Evolutionary conservation across 164 flowering plant genomes (phyloP), one percentile per base, ranked within the genome.

Genomic region (Brasenia schreberi): DNA sequence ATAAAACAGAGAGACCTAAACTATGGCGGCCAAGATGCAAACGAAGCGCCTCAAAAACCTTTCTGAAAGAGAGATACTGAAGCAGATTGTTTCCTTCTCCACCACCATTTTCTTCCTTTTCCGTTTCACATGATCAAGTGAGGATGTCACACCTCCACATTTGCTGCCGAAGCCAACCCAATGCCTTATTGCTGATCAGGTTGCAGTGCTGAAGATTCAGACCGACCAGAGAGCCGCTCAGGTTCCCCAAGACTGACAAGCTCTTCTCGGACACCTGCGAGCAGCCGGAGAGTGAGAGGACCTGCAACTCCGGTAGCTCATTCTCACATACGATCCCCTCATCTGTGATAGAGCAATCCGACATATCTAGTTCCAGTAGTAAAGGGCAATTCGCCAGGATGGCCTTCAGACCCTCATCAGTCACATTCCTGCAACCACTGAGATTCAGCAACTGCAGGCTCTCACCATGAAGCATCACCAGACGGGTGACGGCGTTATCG

Each of bases 121-220:
- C 85, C 82, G 59, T 65, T 67, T 72, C 66, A 78, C 19, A 85
- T 75, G 56, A 59, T 73, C 65, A 89, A 76, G 69, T 69, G 27
- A 89, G 91, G 80, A 89, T 80, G 70, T 89, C 93, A 49, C 96
- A 89, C 68, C 82, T 75, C 87, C 86, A 83, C 19, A 89, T 78
- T 53, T 68, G 73, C 68, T 75, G 83, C 62, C 69, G 75, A 43
- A 89, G 88, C 58, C 68, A 19, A 68, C 76, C 89, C 5, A 82
- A 76, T 18, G 77, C 53, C 66, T 73, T 70, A 66, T 75, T 73
- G 82, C 81, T 81, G 67, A 90, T 74, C 43, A 81, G 67, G 65
- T 72, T 75, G 80, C 96, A 90, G 58, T 77, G 72, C 69, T 82
- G 86, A 62, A 90, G 82, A 66, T 88, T 90, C 84, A 90, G 75